These are phyloP conservation scores for Gnomoniopsis smithogilvyi DNA, from an alignment of 2,329 filamentous ascomycete species.

Conservation along the genomic window DNA sequence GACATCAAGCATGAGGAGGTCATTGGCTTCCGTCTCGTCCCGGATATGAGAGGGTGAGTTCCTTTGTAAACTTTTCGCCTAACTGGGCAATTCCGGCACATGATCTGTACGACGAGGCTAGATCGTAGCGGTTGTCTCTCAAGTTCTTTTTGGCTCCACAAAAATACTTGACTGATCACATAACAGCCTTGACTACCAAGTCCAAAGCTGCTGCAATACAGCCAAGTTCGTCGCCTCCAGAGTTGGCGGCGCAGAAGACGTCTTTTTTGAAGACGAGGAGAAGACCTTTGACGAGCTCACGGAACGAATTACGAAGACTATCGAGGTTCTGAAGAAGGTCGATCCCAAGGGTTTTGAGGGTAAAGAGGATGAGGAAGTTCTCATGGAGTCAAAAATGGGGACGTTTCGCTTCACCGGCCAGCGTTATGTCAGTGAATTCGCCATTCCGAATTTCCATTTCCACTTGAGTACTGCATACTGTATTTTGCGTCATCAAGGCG, in stretches of 20 bases:
- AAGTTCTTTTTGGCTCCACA: background rate
- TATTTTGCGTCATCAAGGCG: constrained; percentile 49
- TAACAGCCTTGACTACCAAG: constrained; percentile 20
- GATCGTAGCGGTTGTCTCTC: background rate
- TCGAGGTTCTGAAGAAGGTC: constrained; percentile 42
- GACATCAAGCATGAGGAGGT: constrained; percentile 19
- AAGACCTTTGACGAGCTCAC: constrained; percentile 46
- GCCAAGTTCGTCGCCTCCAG: constrained; percentile 21
- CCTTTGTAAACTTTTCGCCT: background rate
- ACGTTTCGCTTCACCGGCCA: constrained; percentile 17
- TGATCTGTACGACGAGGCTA: too few species aligned
- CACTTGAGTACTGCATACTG: constrained; percentile 50
- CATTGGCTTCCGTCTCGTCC: constrained; percentile 19
- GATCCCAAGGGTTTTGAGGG: constrained; percentile 39
- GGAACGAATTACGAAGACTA: constrained; percentile 41
- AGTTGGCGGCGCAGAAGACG: constrained; percentile 12
- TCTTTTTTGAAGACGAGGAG: constrained; percentile 20
- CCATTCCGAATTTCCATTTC: constrained; percentile 54
- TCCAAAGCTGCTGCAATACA: constrained; percentile 21
- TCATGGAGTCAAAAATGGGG: constrained; percentile 28
- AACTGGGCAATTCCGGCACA: too few species aligned
- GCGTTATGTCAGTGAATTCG: constrained; percentile 38
- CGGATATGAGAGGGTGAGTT: constrained; percentile 21
- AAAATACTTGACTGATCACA: background rate
- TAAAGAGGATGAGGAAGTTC: constrained; percentile 36